Percentiles rank a stretch among this genome's conserved stretches.
phyloP scores from a whole-genome alignment of 1,284 basidiomycete species.

The Moesziomyces sp. region DNA sequence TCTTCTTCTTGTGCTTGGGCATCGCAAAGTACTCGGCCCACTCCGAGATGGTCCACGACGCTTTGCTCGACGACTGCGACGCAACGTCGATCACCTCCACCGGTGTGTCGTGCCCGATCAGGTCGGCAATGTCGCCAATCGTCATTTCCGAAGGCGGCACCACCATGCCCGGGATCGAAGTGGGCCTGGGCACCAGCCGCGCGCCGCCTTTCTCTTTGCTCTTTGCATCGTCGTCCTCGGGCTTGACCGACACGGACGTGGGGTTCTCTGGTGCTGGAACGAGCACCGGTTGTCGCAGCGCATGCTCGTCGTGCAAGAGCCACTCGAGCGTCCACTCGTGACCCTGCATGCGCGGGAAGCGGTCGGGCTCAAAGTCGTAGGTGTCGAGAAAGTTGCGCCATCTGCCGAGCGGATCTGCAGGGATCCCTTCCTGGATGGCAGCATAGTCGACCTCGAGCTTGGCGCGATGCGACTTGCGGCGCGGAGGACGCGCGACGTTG shows the following conservation, averaged over 20 bases:
- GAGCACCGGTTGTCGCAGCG: slow-evolving; percentile 43
- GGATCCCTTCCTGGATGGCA: slow-evolving; percentile 57
- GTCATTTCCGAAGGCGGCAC: slow-evolving; percentile 79
- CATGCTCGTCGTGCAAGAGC: slow-evolving; percentile 39
- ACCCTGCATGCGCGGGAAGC: slow-evolving; percentile 43
- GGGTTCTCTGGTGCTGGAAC: slow-evolving; percentile 28
- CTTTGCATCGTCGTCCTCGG: neutral
- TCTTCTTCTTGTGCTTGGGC: slow-evolving; percentile 72
- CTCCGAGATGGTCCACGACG: slow-evolving; percentile 81
- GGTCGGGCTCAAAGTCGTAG: slow-evolving; percentile 35
- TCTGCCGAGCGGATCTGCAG: slow-evolving; percentile 52
- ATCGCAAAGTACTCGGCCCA: slow-evolving; percentile 89
- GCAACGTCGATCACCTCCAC: slow-evolving; percentile 67
- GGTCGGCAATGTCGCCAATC: slow-evolving; percentile 81
- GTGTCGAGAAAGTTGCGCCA: slow-evolving; percentile 48
- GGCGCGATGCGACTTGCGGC: slow-evolving; percentile 42
- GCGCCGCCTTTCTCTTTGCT: slow-evolving; percentile 4
- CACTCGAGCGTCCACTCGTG: slow-evolving; percentile 55
- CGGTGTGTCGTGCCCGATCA: slow-evolving; percentile 72
- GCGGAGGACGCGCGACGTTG: slow-evolving; percentile 39
- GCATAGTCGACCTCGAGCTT: slow-evolving; percentile 55
- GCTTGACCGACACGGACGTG: slow-evolving; percentile 3
- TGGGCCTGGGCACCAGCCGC: slow-evolving; percentile 20
- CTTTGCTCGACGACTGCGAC: slow-evolving; percentile 65
- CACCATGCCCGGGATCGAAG: slow-evolving; percentile 73